phyloP scores from a whole-genome alignment of 2,329 filamentous ascomycete species.

The Paracoccidioides brasiliensis region DNA sequence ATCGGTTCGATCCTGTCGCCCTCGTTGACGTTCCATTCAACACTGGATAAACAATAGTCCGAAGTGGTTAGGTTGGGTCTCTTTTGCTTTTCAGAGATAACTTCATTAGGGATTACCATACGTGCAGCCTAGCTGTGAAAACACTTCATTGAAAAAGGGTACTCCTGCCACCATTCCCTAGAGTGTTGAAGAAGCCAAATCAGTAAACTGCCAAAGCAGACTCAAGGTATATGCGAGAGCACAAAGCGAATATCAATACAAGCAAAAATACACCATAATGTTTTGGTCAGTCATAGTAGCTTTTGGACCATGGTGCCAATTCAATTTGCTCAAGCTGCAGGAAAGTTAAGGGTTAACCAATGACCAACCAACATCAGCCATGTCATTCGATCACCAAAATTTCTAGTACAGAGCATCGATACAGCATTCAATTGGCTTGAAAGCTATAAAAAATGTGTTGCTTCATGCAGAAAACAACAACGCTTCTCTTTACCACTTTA shows the following conservation, averaged over 20 bases:
- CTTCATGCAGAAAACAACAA: too few species aligned
- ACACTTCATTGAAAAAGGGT: slow-evolving; percentile 92
- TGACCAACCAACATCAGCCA: too few species aligned
- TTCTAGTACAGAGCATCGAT: background rate
- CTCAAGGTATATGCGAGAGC: background rate
- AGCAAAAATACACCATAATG: background rate
- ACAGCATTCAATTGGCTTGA: background rate
- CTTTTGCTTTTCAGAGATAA: background rate
- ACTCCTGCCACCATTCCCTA: slow-evolving; percentile 76
- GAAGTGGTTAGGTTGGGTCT: background rate
- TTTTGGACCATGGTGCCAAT: background rate
- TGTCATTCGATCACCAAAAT: too few species aligned
- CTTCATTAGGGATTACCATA: slow-evolving; percentile 22
- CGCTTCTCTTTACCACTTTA: too few species aligned
- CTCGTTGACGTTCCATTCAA: slow-evolving; percentile 76
- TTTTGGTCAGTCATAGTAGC: background rate
- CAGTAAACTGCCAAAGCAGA: background rate
- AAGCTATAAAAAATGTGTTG: too few species aligned
- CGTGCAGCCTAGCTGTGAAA: slow-evolving; percentile 74
- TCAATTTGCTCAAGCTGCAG: background rate
- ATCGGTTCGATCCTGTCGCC: slow-evolving; percentile 54
- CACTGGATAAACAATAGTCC: slow-evolving; percentile 29
- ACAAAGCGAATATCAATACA: background rate
- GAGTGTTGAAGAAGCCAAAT: background rate
- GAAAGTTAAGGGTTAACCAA: background rate